Evolutionary conservation across 768 basidiomycete species (phyloP).

Genomic region (Macrolepiota fuliginosa): DNA sequence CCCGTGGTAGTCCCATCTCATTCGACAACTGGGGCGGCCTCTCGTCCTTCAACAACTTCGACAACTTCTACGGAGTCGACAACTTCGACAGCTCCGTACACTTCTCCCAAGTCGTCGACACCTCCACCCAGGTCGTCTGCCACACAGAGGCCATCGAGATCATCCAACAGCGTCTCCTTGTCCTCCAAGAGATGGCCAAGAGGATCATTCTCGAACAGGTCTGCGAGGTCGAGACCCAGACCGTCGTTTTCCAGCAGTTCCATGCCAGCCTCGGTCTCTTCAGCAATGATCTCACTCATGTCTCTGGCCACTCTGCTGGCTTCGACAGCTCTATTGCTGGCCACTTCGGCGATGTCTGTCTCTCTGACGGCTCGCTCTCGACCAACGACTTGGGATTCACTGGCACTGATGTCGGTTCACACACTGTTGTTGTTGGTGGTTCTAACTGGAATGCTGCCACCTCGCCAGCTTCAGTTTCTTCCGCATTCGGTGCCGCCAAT

Average conservation of each 20-base stretch:
- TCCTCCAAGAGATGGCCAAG: too few relatives aligned
- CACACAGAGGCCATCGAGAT: constrained; percentile 28
- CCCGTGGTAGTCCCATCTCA: constrained; percentile 16
- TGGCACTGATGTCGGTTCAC: constrained; percentile 28
- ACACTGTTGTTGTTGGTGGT: constrained; percentile 34
- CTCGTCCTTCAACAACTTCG: constrained; percentile 29
- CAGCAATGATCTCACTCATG: constrained; percentile 28
- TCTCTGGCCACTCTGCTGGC: constrained; percentile 28
- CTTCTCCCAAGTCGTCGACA: constrained; percentile 31
- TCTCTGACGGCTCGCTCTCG: constrained; percentile 27
- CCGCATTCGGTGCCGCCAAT: constrained; percentile 6
- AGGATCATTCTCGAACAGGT: too few relatives aligned
- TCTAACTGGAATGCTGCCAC: constrained; percentile 36
- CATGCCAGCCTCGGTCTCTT: constrained; percentile 26
- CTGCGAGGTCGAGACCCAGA: too few relatives aligned
- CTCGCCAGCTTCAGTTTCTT: constrained; percentile 18
- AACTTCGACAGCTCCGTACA: constrained; percentile 31
- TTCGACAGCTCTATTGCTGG: constrained; percentile 30
- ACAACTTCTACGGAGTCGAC: constrained; percentile 34
- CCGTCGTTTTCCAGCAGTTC: constrained; percentile 36
- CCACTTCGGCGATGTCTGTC: constrained; percentile 26
- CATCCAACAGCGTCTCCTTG: constrained; percentile 37
- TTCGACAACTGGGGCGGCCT: constrained; percentile 36
- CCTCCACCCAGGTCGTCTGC: constrained; percentile 29
- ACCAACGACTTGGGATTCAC: constrained; percentile 29